These are phyloP conservation scores for Perkinsus chesapeaki DNA, from an alignment of 169 alveolate genomes.

Conservation along the genomic window DNA sequence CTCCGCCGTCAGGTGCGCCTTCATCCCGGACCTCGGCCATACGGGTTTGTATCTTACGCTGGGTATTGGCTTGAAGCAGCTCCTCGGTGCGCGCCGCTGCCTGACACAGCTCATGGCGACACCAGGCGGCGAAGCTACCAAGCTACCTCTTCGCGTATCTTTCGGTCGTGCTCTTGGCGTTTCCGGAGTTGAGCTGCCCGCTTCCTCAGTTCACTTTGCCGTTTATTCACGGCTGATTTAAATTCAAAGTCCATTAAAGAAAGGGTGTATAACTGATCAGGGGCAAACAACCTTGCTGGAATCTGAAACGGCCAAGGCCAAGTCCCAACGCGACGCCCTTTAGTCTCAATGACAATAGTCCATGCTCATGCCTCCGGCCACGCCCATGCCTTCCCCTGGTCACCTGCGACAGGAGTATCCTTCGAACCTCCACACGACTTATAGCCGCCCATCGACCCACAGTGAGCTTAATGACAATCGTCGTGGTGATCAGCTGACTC, in stretches of 20 bases:
- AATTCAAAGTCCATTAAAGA: neutral
- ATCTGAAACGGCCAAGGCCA: too few relatives aligned
- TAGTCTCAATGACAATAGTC: too few relatives aligned
- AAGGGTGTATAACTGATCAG: neutral
- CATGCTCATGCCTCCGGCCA: neutral
- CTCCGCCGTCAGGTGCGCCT: neutral
- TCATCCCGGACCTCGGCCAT: neutral
- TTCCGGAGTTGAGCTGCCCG: neutral
- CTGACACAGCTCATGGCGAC: neutral
- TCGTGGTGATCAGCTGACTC: too few relatives aligned
- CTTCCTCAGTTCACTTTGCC: neutral
- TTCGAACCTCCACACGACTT: too few relatives aligned
- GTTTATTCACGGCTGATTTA: neutral
- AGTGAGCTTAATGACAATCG: too few relatives aligned
- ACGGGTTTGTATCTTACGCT: neutral
- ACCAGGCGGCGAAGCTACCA: neutral
- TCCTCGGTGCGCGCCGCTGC: neutral
- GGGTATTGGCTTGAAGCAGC: neutral
- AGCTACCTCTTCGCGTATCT: neutral
- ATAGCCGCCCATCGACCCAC: too few relatives aligned
- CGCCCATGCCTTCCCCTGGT: neutral
- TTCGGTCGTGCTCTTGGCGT: neutral
- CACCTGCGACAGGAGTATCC: neutral
- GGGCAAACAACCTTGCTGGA: too few relatives aligned
- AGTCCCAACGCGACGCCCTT: too few relatives aligned